Evolutionary conservation across 2,329 filamentous ascomycete genomes (phyloP).

Genomic region (Diplocarpon mali): DNA sequence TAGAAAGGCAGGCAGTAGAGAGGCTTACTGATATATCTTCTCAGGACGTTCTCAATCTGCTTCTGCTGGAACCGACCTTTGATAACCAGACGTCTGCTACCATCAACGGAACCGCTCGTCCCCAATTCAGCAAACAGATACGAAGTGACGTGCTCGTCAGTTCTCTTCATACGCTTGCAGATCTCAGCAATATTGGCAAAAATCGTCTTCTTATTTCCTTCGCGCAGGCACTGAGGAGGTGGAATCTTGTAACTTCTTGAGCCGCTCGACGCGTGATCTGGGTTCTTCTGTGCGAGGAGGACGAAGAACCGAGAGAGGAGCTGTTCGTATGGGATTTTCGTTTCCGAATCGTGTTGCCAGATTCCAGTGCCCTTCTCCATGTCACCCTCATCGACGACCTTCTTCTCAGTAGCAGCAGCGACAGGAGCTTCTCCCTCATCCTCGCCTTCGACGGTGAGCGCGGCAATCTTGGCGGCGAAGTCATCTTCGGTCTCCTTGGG

Average conservation of each 20-base stretch:
- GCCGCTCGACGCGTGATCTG: constrained; percentile 81
- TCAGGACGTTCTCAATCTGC: constrained; percentile 93
- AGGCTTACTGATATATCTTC: constrained; percentile 81
- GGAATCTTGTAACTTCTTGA: constrained; percentile 98
- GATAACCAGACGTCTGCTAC: constrained; percentile 86
- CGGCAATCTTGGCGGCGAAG: constrained; percentile 27
- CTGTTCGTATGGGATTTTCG: constrained; percentile 67
- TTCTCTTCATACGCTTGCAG: constrained; percentile 98
- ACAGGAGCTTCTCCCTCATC: constrained; percentile 18
- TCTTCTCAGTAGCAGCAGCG: constrained; percentile 14
- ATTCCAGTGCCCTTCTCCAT: constrained; percentile 29
- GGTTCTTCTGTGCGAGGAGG: constrained; percentile 90
- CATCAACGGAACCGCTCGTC: constrained; percentile 91
- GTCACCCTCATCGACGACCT: constrained; percentile 24
- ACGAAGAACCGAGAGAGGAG: constrained; percentile 90
- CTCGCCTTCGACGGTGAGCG: constrained; percentile 25
- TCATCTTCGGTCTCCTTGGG: constrained; percentile 27
- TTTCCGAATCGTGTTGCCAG: constrained; percentile 29
- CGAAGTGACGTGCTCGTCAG: constrained; percentile 92
- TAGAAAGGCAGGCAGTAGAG: constrained; percentile 23
- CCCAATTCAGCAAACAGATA: constrained; percentile 98
- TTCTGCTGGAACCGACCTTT: constrained; percentile 99
- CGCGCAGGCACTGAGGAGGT: constrained; percentile 93
- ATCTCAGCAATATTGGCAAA: constrained; percentile 99
- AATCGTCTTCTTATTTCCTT: constrained; percentile 99